Evolutionary conservation across 306 rosid genomes (phyloP).

Genomic region (Trifolium fragiferum): DNA sequence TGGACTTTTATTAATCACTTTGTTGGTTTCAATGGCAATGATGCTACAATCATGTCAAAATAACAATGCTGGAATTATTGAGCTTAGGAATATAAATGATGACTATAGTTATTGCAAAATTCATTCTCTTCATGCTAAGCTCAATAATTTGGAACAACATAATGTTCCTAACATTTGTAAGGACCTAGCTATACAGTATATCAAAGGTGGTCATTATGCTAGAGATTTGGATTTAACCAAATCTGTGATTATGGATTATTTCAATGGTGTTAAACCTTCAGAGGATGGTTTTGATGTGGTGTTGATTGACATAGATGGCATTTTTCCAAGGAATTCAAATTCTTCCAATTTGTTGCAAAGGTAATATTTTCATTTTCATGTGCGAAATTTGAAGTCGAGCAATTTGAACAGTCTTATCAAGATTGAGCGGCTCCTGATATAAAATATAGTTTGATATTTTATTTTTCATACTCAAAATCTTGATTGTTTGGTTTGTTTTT

Average conservation of each 20-base stretch:
- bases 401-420: not conserved
- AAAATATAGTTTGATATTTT: not conserved
- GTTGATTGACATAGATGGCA: constrained; percentile 75
- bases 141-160: constrained; percentile 62
- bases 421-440: not conserved
- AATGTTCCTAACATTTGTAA: constrained; percentile 62
- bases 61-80: constrained; percentile 61
- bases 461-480: not conserved
- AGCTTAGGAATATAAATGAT: constrained; percentile 45
- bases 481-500: not conserved
- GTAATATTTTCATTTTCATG: constrained; percentile 40
- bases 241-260: constrained; percentile 58
- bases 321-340: constrained; percentile 47
- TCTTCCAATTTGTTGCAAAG: constrained; percentile 41
- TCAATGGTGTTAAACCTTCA: constrained; percentile 45
- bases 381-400: not conserved
- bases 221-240: constrained; percentile 69
- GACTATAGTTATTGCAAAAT: constrained; percentile 64
- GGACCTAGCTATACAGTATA: constrained; percentile 52
- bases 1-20: constrained; percentile 68
- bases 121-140: constrained; percentile 61
- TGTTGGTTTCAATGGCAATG: constrained; percentile 65
- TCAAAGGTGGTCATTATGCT: constrained; percentile 75
- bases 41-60: constrained; percentile 89
- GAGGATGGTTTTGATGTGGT: constrained; percentile 63